Evolutionary conservation across 1,139 yeast genomes (phyloP).

Genomic region (Candida freyschussii): DNA sequence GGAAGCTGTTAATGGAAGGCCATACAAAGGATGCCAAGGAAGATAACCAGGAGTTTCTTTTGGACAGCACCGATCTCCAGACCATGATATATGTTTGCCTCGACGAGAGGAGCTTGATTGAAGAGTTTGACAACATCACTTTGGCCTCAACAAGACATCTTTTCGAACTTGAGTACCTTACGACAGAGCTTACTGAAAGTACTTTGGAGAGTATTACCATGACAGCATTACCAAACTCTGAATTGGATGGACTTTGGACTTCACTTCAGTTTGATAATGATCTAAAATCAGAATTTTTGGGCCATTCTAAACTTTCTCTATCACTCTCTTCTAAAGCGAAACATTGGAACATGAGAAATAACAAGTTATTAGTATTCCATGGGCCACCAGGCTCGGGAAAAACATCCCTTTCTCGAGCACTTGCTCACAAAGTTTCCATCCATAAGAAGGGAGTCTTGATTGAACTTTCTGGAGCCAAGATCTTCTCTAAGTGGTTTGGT

Average conservation of each 20-base stretch:
- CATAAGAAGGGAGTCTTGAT: constrained; percentile 25
- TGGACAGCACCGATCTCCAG: background rate
- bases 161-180: background rate
- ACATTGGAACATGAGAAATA: constrained; percentile 7
- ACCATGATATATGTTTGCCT: constrained; percentile 1
- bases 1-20: too few species aligned
- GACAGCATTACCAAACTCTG: constrained; percentile 26
- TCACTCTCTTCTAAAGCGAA: background rate
- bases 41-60: too few species aligned
- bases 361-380: constrained; percentile 31
- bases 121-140: constrained; percentile 15
- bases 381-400: constrained; percentile 55
- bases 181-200: background rate
- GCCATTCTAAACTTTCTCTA: constrained; percentile 23
- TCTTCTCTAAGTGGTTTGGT: constrained; percentile 39
- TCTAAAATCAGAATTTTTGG: constrained; percentile 27
- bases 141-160: constrained; percentile 4
- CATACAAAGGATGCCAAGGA: too few species aligned
- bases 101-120: constrained; percentile 2
- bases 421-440: constrained; percentile 33
- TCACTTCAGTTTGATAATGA: constrained; percentile 26
- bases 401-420: constrained; percentile 42
- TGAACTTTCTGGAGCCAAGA: constrained; percentile 34
- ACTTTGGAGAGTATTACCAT: constrained; percentile 11
- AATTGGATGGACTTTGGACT: constrained; percentile 30